Base-by-base conservation (phyloP, 2,329 filamentous ascomycete genomes). In the Cladosporium sp. region DNA sequence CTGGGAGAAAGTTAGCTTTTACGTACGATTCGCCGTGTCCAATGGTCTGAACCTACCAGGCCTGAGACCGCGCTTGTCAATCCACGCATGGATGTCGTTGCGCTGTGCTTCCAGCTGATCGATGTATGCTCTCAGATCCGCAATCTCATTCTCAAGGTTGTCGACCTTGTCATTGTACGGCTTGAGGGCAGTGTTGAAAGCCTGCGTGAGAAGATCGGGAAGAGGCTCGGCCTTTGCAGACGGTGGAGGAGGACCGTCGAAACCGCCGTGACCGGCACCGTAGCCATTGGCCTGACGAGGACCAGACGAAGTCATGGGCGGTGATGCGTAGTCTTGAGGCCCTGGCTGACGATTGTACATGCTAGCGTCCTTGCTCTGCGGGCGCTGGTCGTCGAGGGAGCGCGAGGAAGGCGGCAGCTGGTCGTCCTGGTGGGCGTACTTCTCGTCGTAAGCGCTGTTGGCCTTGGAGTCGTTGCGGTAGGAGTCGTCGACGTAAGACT, bases 111-210 rank as follows among this genome's bases (percentile, higher is more conserved):
- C 79, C 62, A 82, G 69, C 67, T 78, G 74, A 68, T 81, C 78
- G 54, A 82, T 72, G 71, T 78, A 81, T 11, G 73, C 70, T 62
- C 76, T 74, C 69, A 81, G 68, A 65, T 82, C 80, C 55, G 77
- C 76, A 51, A 81, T 72, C 72, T 82, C 78, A 60, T 67, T 73
- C 71, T 82, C 79, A 60, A 82, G 70, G 59, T 75, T 73, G 64
- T 82, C 79, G 55, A 82, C 80, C 71, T 80, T 78, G 55, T 81
- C 79, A n/a, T 73, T 75, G 68, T 81, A 80, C 9, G 80, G 80
- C 47, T 76, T 71, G 37, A 82, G 71, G 14, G 80, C 78, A 67
- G 80, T 77, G 66, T 81, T 81, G 76, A 82, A 82, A 56, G 80
- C 80, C 56, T 76, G 75, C 25, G 77, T 74, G 22, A 82, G 71